Base-by-base conservation (phyloP, 1,139 yeast species). In the Candida anutae region DNA sequence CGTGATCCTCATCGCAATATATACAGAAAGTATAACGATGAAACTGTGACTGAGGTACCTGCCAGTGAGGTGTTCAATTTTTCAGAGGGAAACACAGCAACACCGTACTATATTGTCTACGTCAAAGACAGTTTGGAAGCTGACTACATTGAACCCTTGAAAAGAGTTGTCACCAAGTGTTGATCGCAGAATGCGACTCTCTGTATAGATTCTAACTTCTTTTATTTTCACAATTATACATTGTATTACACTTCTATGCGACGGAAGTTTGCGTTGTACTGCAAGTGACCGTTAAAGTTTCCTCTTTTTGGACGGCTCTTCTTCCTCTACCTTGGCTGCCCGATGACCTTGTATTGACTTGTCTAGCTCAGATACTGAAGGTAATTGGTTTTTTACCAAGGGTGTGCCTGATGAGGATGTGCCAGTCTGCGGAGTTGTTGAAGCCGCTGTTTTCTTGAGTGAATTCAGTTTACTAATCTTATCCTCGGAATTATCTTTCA, bases 21-120 rank as follows among this genome's bases (percentile, higher is more conserved):
- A 19, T 90, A 77, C 71, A 64, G 96, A 35, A 88, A 84, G 61
- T 90, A 90, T 53, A 90, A 90, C 46, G 98, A 90, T 55, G 97
- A 90, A 46, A 68, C 71, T 10, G 94, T 90, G 13, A 76, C 85
- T 1, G 94, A 81, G 41, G 95, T 83, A 1, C 69, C 78, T 0
- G 64, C 65, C 5, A 64, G 70, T 6, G 95, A 87, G 49, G 94
- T 88, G 5, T 69, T 78, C 49, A 81, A 85, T 49, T 80, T 81
- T 42, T 57, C 62, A 11, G 78, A 75, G 29, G 77, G 74, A 0
- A 84, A 83, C 48, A 79, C 87, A 0, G 95, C 96, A 0, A 90
- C 97, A 2, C 96, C 98, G 2, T 88, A 88, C 46, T 88, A 83
- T 52, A 64, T 90, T 29, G 95, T 84, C 1, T 88, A 83, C 48